Percentiles rank a stretch among this genome's conserved stretches.
These are phyloP conservation scores for Senecio squalidus DNA, from an alignment of 140 eudicot species.

Conservation along the genomic window DNA sequence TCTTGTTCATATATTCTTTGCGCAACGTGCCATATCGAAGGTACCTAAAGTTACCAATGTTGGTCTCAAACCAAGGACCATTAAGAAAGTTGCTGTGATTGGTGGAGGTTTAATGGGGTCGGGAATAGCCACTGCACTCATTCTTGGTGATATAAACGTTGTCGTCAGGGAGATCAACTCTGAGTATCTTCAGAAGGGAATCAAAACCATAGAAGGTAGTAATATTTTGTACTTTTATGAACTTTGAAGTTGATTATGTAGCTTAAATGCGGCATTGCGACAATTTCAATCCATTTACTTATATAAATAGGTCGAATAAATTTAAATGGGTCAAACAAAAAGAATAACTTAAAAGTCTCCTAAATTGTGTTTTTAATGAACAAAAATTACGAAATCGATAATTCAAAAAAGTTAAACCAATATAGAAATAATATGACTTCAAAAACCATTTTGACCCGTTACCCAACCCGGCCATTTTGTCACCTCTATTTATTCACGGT, in stretches of 20 bases:
- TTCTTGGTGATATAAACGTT: slow-evolving; percentile 48
- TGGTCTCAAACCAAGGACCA: slow-evolving; percentile 50
- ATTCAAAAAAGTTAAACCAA: too few relatives aligned
- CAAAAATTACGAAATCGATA: too few relatives aligned
- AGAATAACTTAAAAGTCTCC: too few relatives aligned
- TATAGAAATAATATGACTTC: too few relatives aligned
- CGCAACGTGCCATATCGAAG: slow-evolving; percentile 64
- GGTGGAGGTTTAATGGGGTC: slow-evolving; percentile 87
- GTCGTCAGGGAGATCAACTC: slow-evolving; percentile 60
- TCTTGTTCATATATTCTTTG: slow-evolving; percentile 64
- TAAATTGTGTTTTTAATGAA: too few relatives aligned
- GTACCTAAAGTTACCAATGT: slow-evolving; percentile 73
- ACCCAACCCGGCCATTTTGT: too few relatives aligned
- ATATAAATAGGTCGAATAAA: too few relatives aligned
- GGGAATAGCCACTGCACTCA: slow-evolving; percentile 66
- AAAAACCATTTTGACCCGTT: too few relatives aligned
- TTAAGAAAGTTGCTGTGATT: slow-evolving; percentile 63
- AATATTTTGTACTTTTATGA: neutral
- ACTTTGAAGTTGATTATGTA: neutral
- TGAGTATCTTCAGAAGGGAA: slow-evolving; percentile 53
- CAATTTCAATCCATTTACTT: too few relatives aligned
- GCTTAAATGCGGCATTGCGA: too few relatives aligned
- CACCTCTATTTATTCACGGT: too few relatives aligned
- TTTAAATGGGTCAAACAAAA: too few relatives aligned
- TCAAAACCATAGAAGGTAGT: slow-evolving; percentile 42